Percentiles rank a stretch among this genome's conserved stretches.
Evolutionary conservation across 345 rosid genomes (phyloP).

Genomic region (Gossypium raimondii): DNA sequence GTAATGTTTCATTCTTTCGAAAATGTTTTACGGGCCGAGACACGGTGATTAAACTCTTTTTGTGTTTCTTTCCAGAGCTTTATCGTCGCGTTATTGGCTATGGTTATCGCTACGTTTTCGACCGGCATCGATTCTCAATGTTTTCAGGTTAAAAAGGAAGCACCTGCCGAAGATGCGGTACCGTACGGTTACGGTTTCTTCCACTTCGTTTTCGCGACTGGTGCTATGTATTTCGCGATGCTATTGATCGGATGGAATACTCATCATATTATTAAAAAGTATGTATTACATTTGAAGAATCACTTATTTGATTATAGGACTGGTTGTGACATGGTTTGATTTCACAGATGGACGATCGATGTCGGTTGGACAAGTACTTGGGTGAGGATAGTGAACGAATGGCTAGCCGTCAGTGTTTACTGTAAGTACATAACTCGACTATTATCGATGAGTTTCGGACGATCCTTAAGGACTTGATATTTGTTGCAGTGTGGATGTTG

Average conservation of each 20-base stretch:
- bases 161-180: slow-evolving; percentile 51
- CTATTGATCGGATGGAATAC: slow-evolving; percentile 89
- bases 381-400: slow-evolving; percentile 88
- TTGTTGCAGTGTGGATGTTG: slow-evolving; percentile 83
- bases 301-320: background rate
- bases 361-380: slow-evolving; percentile 99
- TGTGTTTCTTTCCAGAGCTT: slow-evolving; percentile 59
- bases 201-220: slow-evolving; percentile 94
- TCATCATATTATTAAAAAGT: slow-evolving; percentile 82
- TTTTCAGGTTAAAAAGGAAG: slow-evolving; percentile 73
- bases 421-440: slow-evolving; percentile 39
- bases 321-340: background rate
- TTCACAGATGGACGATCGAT: slow-evolving; percentile 88
- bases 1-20: slow-evolving; percentile 37
- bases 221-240: slow-evolving; percentile 97
- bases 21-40: background rate
- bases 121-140: slow-evolving; percentile 94
- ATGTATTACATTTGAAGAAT: slow-evolving; percentile 14
- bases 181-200: slow-evolving; percentile 97
- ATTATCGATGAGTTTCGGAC: too few species aligned
- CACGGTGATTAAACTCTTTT: too few species aligned
- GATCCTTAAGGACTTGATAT: background rate
- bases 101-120: slow-evolving; percentile 91
- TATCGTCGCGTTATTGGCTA: slow-evolving; percentile 73
- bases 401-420: slow-evolving; percentile 90